Conservation (phyloP, 495 filamentous ascomycete species). For the Talaromyces nanjingensis region DNA sequence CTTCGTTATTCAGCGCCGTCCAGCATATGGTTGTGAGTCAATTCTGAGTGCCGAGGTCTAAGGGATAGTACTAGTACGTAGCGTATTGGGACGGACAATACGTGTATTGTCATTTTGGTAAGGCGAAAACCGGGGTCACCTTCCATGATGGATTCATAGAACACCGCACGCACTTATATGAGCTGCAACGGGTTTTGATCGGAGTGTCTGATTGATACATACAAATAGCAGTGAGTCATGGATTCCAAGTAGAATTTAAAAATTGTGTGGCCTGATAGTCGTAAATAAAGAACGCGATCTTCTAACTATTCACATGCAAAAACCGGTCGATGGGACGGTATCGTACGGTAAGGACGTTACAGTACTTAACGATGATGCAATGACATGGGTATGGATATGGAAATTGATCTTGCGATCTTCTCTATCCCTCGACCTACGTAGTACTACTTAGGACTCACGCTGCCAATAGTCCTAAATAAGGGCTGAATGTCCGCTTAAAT, state of each 20-base stretch:
- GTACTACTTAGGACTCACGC: not conserved
- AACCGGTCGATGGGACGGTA: not conserved
- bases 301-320: not conserved
- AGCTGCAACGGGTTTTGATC: too few relatives aligned
- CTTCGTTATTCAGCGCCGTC: not conserved
- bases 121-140: slow-evolving; percentile 3
- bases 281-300: not conserved
- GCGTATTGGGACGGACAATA: not conserved
- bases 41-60: slow-evolving; percentile 6
- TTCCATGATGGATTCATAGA: not conserved
- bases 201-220: too few relatives aligned
- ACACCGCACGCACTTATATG: not conserved
- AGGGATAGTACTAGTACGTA: not conserved
- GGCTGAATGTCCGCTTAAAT: not conserved
- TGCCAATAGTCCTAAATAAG: not conserved
- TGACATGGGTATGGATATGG: not conserved
- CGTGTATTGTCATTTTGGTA: not conserved
- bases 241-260: too few relatives aligned
- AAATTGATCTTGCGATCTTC: not conserved
- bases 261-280: too few relatives aligned
- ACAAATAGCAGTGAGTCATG: too few relatives aligned
- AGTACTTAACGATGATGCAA: not conserved
- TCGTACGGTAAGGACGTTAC: slow-evolving; percentile 2
- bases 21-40: not conserved
- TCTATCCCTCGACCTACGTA: not conserved